Percentiles rank a stretch among this genome's conserved stretches.
These are phyloP conservation scores for Infundibulicybe gibba DNA, from an alignment of 768 basidiomycete genomes.

Conservation along the genomic window DNA sequence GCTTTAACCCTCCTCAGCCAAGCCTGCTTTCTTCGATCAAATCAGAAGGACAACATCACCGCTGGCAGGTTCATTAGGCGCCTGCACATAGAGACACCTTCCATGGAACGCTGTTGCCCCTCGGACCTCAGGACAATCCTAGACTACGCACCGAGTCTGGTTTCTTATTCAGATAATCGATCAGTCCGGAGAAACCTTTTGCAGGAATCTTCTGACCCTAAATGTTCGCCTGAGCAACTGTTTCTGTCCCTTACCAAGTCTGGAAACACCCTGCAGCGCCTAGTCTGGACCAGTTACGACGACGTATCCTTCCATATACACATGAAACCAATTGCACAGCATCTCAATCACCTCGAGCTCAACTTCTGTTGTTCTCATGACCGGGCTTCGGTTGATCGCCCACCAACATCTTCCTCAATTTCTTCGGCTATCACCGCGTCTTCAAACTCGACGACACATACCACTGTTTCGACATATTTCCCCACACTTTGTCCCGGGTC, in stretches of 20 bases:
- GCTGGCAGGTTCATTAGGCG: slow-evolving; percentile 53
- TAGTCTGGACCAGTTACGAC: slow-evolving; percentile 75
- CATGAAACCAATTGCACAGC: slow-evolving; percentile 45
- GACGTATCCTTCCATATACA: slow-evolving; percentile 53
- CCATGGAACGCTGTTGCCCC: slow-evolving; percentile 62
- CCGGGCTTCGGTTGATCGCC: slow-evolving; percentile 25
- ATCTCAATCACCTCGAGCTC: slow-evolving; percentile 68
- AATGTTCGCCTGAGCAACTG: slow-evolving; percentile 52
- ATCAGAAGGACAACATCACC: slow-evolving; percentile 4
- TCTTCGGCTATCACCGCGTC: slow-evolving; percentile 11
- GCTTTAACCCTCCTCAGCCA: slow-evolving; percentile 33
- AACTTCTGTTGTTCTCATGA: slow-evolving; percentile 47
- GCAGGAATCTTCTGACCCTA: slow-evolving; percentile 38
- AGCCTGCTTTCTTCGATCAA: slow-evolving; percentile 24
- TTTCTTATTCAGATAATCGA: slow-evolving; percentile 61
- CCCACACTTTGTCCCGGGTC: not conserved
- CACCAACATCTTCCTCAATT: slow-evolving; percentile 2
- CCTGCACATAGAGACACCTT: slow-evolving; percentile 68
- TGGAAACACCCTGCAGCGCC: slow-evolving; percentile 46
- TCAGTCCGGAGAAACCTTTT: slow-evolving; percentile 56
- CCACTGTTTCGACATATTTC: not conserved
- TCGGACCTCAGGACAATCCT: slow-evolving; percentile 66
- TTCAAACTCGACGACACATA: not conserved
- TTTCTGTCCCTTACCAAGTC: slow-evolving; percentile 56
- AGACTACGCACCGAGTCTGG: slow-evolving; percentile 56